These are phyloP conservation scores for Nannochloris sp. DNA, from an alignment of 139 green algal species.

Conservation along the genomic window DNA sequence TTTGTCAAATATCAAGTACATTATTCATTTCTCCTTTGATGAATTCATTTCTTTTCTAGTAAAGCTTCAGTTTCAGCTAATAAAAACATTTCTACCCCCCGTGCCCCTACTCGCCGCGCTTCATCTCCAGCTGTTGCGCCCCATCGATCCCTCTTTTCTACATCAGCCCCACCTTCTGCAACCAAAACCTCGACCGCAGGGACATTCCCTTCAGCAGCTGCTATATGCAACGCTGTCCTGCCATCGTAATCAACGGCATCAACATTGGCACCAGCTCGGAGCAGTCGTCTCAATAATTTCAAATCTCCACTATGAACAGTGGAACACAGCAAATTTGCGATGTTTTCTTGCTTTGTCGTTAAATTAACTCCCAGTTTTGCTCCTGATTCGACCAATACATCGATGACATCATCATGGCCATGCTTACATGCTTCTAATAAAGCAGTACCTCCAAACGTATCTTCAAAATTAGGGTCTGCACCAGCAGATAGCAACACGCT, in stretches of 20 bases:
- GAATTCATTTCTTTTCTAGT: background rate
- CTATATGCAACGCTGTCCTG: slow-evolving; percentile 55
- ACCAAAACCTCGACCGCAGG: slow-evolving; percentile 26
- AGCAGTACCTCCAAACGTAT: slow-evolving; percentile 32
- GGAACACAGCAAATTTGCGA: slow-evolving; percentile 29
- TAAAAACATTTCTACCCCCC: slow-evolving; percentile 4
- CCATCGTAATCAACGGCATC: slow-evolving; percentile 53
- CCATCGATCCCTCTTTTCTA: slow-evolving; percentile 27
- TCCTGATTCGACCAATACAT: background rate
- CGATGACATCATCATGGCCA: slow-evolving; percentile 35
- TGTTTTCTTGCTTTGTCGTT: background rate
- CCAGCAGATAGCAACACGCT: slow-evolving; percentile 37
- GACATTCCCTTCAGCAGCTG: slow-evolving; percentile 47
- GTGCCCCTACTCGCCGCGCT: slow-evolving; percentile 37
- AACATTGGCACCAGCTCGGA: slow-evolving; percentile 39
- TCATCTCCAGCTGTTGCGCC: slow-evolving; percentile 44
- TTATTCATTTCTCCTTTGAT: background rate
- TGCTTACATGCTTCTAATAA: slow-evolving; percentile 41
- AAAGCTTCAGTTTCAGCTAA: background rate
- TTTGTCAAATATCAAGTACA: too few species aligned
- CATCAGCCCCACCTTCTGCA: slow-evolving; percentile 1
- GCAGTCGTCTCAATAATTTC: slow-evolving; percentile 37
- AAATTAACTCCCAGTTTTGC: slow-evolving; percentile 8
- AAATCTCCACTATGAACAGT: slow-evolving; percentile 27
- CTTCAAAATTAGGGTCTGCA: slow-evolving; percentile 10